Percentiles rank a stretch among this genome's conserved stretches.
Conservation (phyloP, 805 yeast genomes). For the Kuraishia capsulata region DNA sequence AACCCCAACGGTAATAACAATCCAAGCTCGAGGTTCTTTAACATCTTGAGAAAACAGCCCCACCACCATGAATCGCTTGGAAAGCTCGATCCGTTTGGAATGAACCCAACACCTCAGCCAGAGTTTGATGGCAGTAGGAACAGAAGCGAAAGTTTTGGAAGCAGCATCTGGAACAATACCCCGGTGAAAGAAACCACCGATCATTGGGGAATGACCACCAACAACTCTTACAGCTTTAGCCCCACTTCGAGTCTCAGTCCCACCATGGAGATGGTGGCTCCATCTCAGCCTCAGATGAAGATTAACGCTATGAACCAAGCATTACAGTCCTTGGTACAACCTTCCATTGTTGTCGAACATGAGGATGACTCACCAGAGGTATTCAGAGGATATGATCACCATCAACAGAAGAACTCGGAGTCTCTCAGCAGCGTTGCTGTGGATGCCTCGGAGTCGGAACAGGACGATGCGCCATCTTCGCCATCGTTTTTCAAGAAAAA, state of each 20-base stretch:
- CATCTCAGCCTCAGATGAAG: background rate
- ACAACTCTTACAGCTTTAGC: background rate
- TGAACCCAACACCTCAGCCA: background rate
- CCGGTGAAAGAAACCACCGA: background rate
- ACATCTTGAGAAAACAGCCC: constrained; percentile 3
- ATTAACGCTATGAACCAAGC: background rate
- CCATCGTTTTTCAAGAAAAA: constrained; percentile 27
- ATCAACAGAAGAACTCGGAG: background rate
- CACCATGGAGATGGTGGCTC: background rate
- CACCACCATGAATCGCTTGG: constrained; percentile 3
- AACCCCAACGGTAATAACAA: constrained; percentile 1
- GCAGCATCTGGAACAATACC: constrained; percentile 23
- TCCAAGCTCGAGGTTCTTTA: constrained; percentile 7
- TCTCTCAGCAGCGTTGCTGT: background rate
- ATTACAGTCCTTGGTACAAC: background rate
- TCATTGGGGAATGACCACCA: background rate
- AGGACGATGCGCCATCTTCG: constrained; percentile 15
- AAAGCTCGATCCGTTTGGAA: constrained; percentile 1
- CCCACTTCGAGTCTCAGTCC: background rate
- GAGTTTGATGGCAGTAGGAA: constrained; percentile 12
- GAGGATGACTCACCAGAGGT: background rate
- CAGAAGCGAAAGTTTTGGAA: constrained; percentile 24
- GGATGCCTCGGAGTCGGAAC: background rate
- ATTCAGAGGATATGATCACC: background rate
- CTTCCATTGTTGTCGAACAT: background rate